Evolutionary conservation across 805 yeast species (phyloP).

Genomic region (Candida awuae): DNA sequence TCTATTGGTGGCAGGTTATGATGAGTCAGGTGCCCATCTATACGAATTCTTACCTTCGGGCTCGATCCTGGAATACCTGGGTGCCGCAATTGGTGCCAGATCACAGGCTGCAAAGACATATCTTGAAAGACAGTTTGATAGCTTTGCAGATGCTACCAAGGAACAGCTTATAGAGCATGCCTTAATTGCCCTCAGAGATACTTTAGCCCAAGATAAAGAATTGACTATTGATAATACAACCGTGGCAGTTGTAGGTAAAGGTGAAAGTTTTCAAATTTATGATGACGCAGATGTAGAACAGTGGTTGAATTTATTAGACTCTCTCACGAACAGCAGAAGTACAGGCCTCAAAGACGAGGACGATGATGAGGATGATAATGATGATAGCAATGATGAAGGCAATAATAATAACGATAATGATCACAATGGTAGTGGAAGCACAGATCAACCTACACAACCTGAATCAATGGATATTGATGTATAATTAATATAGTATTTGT

Average conservation of each 20-base stretch:
- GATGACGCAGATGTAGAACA: conserved; percentile 84
- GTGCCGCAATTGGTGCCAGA: conserved; percentile 96
- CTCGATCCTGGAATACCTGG: conserved; percentile 80
- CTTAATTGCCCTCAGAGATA: conserved; percentile 85
- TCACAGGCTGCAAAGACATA: conserved; percentile 98
- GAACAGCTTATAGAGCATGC: conserved; percentile 82
- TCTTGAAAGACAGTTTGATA: conserved; percentile 75
- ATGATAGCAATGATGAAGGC: conserved; percentile 25
- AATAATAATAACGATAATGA: conserved; percentile 26
- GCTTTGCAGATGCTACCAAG: conserved; percentile 48
- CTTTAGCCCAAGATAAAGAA: conserved; percentile 90
- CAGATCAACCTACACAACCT: conserved; percentile 9
- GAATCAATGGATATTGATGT: conserved; percentile 10
- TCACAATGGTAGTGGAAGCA: conserved; percentile 24
- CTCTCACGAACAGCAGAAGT: conserved; percentile 50
- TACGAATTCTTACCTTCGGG: conserved; percentile 97
- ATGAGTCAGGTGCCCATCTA: conserved; percentile 89
- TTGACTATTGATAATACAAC: conserved; percentile 77
- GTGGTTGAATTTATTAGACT: conserved; percentile 72
- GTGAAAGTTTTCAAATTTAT: conserved; percentile 55
- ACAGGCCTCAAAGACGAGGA: conserved; percentile 31
- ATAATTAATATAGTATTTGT: not conserved
- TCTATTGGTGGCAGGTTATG: conserved; percentile 78
- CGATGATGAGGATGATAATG: conserved; percentile 22
- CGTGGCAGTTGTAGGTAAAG: conserved; percentile 87